phyloP scores from a whole-genome alignment of 148 eudicot species.

The Cornus controversa region DNA sequence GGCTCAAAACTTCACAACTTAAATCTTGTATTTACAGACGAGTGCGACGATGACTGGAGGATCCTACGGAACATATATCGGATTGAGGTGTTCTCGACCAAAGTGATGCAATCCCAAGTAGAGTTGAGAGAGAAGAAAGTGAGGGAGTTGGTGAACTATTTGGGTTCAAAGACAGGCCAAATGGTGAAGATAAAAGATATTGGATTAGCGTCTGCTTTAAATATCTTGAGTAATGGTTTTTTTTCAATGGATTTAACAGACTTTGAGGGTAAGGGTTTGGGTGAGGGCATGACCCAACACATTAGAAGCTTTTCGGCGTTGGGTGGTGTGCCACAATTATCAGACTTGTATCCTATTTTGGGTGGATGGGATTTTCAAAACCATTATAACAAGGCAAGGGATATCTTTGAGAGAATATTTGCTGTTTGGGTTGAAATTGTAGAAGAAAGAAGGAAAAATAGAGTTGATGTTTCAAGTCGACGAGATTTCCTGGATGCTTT shows the following conservation, averaged over 20 bases:
- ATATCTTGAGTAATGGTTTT: constrained; percentile 18
- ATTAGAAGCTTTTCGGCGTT: not conserved
- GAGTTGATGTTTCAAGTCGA: not conserved
- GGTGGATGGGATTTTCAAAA: constrained; percentile 9
- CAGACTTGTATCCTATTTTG: constrained; percentile 15
- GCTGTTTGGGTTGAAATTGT: constrained; percentile 5
- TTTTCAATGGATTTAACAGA: constrained; percentile 20
- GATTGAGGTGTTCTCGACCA: constrained; percentile 21
- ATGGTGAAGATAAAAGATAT: constrained; percentile 12
- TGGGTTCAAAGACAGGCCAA: constrained; percentile 16
- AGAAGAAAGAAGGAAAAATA: not conserved
- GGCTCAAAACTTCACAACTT: not conserved
- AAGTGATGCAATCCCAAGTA: constrained; percentile 7
- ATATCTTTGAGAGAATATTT: not conserved
- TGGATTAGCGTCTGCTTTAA: constrained; percentile 18
- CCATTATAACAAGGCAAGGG: not conserved
- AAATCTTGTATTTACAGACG: not conserved
- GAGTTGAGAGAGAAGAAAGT: constrained; percentile 21
- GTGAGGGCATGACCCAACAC: not conserved
- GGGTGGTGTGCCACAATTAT: constrained; percentile 1
- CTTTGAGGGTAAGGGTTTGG: not conserved
- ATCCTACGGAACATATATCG: constrained; percentile 6
- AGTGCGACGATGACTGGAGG: constrained; percentile 20
- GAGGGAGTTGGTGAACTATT: constrained; percentile 19
- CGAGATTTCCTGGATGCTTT: constrained; percentile 14